These are phyloP conservation scores for Nyctanthes arbortristis DNA, from an alignment of 257 asterid genomes.

Conservation along the genomic window DNA sequence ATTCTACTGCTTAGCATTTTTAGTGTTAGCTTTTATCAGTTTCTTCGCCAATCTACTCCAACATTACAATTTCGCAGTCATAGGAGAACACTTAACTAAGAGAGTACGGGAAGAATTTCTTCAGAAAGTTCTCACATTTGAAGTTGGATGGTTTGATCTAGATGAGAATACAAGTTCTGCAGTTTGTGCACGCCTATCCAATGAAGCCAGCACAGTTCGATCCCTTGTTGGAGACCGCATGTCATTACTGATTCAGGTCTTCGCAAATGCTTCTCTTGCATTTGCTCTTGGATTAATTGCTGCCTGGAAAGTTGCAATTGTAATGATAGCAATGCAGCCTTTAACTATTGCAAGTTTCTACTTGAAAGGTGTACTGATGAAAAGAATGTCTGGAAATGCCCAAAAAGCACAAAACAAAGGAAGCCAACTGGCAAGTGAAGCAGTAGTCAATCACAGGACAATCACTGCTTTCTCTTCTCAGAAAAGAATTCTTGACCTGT, in stretches of 20 bases:
- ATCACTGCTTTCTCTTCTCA: constrained; percentile 78
- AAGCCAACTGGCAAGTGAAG: constrained; percentile 77
- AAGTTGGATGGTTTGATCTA: constrained; percentile 70
- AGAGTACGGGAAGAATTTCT: constrained; percentile 59
- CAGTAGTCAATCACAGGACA: constrained; percentile 69
- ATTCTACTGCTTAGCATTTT: constrained; percentile 40
- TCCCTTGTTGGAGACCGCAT: constrained; percentile 70
- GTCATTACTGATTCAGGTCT: constrained; percentile 61
- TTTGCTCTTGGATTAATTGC: constrained; percentile 48
- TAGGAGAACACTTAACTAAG: constrained; percentile 70
- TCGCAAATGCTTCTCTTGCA: constrained; percentile 51
- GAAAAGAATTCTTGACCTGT: constrained; percentile 47
- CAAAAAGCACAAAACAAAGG: constrained; percentile 68
- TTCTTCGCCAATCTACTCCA: constrained; percentile 62
- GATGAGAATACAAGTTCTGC: constrained; percentile 66
- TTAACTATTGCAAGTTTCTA: constrained; percentile 57
- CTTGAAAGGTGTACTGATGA: constrained; percentile 55
- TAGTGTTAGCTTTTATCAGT: constrained; percentile 41
- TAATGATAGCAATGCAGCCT: constrained; percentile 69
- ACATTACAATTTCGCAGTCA: constrained; percentile 63
- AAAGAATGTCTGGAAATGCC: constrained; percentile 52
- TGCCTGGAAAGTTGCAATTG: constrained; percentile 74
- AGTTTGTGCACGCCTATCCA: constrained; percentile 54
- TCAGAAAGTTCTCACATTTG: constrained; percentile 51
- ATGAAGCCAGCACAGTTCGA: constrained; percentile 59